Base-by-base conservation (phyloP, 495 filamentous ascomycete genomes). In the Annulohypoxylon nitens region DNA sequence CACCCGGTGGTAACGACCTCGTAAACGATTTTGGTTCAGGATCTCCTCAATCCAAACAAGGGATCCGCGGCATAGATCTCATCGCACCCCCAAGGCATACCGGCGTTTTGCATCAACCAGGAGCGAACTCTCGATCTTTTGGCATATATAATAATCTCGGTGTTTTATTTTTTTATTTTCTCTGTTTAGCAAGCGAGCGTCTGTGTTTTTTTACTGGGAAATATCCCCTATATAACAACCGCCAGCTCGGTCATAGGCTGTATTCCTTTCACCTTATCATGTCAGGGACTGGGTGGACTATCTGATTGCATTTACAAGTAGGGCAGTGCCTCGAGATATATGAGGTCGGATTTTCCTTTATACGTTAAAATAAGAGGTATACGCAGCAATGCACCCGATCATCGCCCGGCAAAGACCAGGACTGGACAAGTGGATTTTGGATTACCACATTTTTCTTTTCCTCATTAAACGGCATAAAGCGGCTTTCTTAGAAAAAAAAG, bases 361-460 rank as follows among this genome's bases (percentile, higher is more conserved):
- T 77, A 61, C 53, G 63, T 73, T 75, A 73, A 74, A 75, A 79
- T 77, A 82, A 80, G 78, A 84, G 76, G 80, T 77, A 84, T 71
- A 84, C 77, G 84, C 84, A 86, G 84, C 84, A 83, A 86, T 86
- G 84, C 84, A 85, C 78, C 78, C 77, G 66, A 78, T 68, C 62
- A 75, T 78, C 69, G 75, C 80, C 82, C 78, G 79, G 81, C 77
- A 76, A 71, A 82, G 76, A 78, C 79, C 82, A 79, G 78, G 82
- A 84, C 79, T 79, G 81, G 79, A 78, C 67, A 75, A 73, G 74
- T 74, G 71, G 68, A 73, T 75, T 75, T 64, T 75, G 47, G 62
- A 67, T 64, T 68, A 57, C 61, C 60, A 64, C 26, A 45, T 64
- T 75, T 76, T 74, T 75, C 70, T 67, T 70, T 74, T 64, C 61